phyloP scores from a whole-genome alignment of 2,329 filamentous ascomycete species.

The Ceratocystis ficicola region DNA sequence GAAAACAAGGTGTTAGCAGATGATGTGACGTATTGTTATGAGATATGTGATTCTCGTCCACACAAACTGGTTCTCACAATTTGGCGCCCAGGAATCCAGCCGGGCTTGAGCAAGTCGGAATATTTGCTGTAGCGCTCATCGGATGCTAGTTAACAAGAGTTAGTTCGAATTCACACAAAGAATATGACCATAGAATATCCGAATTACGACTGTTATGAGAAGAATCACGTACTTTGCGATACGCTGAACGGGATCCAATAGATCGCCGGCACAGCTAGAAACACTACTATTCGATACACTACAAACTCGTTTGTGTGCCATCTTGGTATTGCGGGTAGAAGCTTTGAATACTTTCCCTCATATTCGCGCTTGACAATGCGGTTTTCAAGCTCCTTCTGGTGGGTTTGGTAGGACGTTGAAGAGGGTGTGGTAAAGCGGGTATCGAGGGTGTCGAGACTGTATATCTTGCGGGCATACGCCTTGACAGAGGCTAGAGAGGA shows the following conservation, averaged over 20 bases:
- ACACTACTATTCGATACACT: conserved; percentile 61
- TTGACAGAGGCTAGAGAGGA: conserved; percentile 27
- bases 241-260: conserved; percentile 81
- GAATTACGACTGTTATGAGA: neutral
- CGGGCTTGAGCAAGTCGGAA: conserved; percentile 55
- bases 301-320: conserved; percentile 83
- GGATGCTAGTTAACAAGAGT: conserved; percentile 44
- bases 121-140: conserved; percentile 73
- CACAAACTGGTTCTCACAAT: conserved; percentile 47
- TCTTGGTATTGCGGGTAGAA: conserved; percentile 48
- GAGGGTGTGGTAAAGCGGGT: conserved; percentile 57
- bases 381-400: conserved; percentile 29
- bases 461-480: conserved; percentile 40
- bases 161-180: conserved; percentile 22
- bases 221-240: conserved; percentile 53
- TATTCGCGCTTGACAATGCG: conserved; percentile 29
- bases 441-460: conserved; percentile 51
- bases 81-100: conserved; percentile 87
- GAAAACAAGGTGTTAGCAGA: neutral
- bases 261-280: conserved; percentile 64
- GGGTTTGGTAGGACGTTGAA: conserved; percentile 50
- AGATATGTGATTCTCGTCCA: conserved; percentile 18
- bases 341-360: conserved; percentile 30
- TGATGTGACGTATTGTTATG: neutral
- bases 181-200: neutral